Evolutionary conservation across 352 stramenopile genomes (phyloP), one percentile per base, ranked within the genome.

Genomic region (Phytophthora sp.): DNA sequence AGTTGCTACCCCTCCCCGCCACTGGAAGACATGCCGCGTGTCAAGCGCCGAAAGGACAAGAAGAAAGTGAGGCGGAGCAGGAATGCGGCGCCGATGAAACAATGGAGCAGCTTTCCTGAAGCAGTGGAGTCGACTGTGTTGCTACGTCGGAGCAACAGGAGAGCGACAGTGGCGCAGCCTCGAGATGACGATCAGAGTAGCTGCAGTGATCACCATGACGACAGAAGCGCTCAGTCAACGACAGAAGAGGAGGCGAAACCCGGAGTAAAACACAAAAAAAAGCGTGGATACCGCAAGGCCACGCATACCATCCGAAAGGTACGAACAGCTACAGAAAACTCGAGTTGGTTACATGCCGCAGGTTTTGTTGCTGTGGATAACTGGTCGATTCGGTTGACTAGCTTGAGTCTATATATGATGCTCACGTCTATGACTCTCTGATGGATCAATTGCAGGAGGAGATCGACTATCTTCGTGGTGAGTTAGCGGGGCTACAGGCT

Each of bases 251-350:
- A 66, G 29, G 29, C 33, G 11, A 21, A 23, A 16, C 15, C 38
- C 2, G 44, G 59, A 24, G 51, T 58, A 4, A 69, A 64, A 35
- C 39, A 35, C 11, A 72, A 42, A 44, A 74, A 69, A 51, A 66
- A 66, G 35, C 63, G 66, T 2, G 47, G 55, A 4, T 66, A 76
- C 4, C 71, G 71, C 20, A 78, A 78, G 42, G 71, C 66, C 13
- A 76, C 71, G 30, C 71, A 78, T 26, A 70, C 71, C 5, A 66
- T 78, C 26, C 62, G 71, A 23, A 78, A 78, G 60, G 70, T 78
- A 56, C 49, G 44, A 36, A 38, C 8, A 41, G 12, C 4, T 51
- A 33, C 46, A 59, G 20, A n/a, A n/a, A 18, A n/a, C 4, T 39
- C n/a, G 33, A 39, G 33, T 39, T n/a, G 15, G 15, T 39, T 39